Evolutionary conservation across 768 basidiomycete species (phyloP).

Genomic region (Porphyrellus cyaneotinctus): DNA sequence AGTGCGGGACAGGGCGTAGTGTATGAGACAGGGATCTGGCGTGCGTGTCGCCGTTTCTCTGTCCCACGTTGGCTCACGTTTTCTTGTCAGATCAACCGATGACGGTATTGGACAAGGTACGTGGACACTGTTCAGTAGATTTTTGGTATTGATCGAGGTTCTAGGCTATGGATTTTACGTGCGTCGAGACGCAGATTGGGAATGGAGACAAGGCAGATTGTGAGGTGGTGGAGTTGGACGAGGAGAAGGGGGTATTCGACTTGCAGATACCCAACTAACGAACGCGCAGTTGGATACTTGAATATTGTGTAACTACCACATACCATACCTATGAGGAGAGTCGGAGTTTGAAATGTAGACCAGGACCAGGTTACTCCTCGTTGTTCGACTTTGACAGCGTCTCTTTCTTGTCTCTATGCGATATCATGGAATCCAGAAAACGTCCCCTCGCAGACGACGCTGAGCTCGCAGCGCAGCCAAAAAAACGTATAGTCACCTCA

Average conservation of each 20-base stretch:
- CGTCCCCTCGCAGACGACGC: constrained; percentile 51
- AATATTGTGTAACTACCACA: too few species aligned
- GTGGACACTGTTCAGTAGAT: constrained; percentile 15
- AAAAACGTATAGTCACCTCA: constrained; percentile 52
- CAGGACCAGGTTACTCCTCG: constrained; percentile 9
- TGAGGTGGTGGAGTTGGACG: constrained; percentile 62
- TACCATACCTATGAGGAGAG: not conserved
- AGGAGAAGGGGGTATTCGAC: not conserved
- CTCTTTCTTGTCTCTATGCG: constrained; percentile 14
- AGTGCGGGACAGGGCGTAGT: constrained; percentile 79
- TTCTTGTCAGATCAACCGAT: constrained; percentile 79
- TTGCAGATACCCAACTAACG: not conserved
- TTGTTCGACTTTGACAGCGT: constrained; percentile 8
- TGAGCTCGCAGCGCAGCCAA: constrained; percentile 40
- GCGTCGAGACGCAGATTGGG: constrained; percentile 92
- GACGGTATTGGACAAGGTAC: constrained; percentile 70
- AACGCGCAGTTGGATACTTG: too few species aligned
- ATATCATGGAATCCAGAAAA: constrained; percentile 56
- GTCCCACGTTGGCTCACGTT: constrained; percentile 2
- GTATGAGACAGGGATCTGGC: constrained; percentile 85
- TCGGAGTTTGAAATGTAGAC: constrained; percentile 30
- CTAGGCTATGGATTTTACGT: constrained; percentile 75
- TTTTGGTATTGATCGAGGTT: not conserved
- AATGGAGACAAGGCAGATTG: constrained; percentile 76
- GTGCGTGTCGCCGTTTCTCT: constrained; percentile 47